Evolutionary conservation across 2,329 filamentous ascomycete species (phyloP).

Genomic region (Annulohypoxylon truncatum): DNA sequence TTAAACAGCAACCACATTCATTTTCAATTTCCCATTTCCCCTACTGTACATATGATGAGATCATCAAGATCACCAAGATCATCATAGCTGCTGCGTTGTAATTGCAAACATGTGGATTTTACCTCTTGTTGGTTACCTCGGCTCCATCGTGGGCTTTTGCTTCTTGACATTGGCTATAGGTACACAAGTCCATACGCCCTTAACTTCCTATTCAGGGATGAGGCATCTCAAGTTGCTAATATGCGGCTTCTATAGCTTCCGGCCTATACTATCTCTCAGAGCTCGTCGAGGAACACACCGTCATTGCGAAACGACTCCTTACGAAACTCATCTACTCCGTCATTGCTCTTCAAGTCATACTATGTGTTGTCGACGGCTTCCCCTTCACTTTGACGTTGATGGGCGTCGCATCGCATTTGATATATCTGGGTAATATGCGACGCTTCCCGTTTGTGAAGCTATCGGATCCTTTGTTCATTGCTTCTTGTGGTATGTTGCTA

Average conservation of each 20-base stretch:
- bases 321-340: constrained; percentile 86
- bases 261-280: constrained; percentile 98
- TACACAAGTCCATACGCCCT: constrained; percentile 53
- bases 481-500: constrained; percentile 76
- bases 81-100: constrained; percentile 16
- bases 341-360: constrained; percentile 77
- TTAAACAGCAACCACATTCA: constrained; percentile 23
- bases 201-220: neutral
- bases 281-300: constrained; percentile 97
- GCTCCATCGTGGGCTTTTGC: constrained; percentile 87
- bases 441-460: constrained; percentile 83
- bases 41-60: constrained; percentile 32
- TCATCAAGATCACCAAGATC: constrained; percentile 37
- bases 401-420: constrained; percentile 81
- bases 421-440: constrained; percentile 89
- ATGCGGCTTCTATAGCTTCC: constrained; percentile 70
- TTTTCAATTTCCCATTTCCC: neutral
- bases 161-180: constrained; percentile 96
- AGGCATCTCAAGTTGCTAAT: constrained; percentile 32
- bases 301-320: constrained; percentile 88
- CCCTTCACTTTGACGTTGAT: constrained; percentile 79
- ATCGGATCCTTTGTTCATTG: constrained; percentile 85
- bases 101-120: constrained; percentile 86
- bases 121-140: constrained; percentile 88
- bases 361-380: constrained; percentile 86